Percentiles rank a stretch among this genome's conserved stretches.
Conservation (phyloP, 2,329 filamentous ascomycete genomes). For the Alternaria viburni region DNA sequence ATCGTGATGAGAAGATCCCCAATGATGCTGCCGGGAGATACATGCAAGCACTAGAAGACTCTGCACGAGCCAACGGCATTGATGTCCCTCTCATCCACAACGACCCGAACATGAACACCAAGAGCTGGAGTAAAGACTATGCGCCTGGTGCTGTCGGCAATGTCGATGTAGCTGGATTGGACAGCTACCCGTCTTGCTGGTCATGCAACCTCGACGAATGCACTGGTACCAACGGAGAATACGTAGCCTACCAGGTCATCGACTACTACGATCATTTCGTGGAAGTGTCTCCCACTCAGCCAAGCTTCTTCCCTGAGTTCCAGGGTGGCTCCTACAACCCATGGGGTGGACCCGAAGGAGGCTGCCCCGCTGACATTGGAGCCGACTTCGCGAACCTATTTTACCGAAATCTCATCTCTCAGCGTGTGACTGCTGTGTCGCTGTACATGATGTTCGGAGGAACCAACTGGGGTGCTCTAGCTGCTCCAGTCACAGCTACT, state of each 20-base stretch:
- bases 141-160: constrained; percentile 59
- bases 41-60: constrained; percentile 64
- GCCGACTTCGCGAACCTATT: constrained; percentile 68
- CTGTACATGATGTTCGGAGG: constrained; percentile 71
- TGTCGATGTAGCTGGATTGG: constrained; percentile 60
- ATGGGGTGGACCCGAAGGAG: constrained; percentile 66
- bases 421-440: constrained; percentile 65
- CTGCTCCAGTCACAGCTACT: constrained; percentile 63
- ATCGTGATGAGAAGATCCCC: constrained; percentile 49
- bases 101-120: constrained; percentile 64
- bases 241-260: constrained; percentile 61
- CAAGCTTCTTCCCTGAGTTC: constrained; percentile 65
- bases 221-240: constrained; percentile 64
- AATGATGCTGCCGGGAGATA: constrained; percentile 60
- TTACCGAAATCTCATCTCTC: constrained; percentile 67
- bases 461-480: constrained; percentile 67
- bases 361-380: constrained; percentile 61
- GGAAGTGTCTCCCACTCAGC: constrained; percentile 53
- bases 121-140: constrained; percentile 67
- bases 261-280: constrained; percentile 58
- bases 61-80: constrained; percentile 63
- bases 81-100: constrained; percentile 65
- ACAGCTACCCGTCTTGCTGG: constrained; percentile 65
- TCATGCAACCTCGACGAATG: constrained; percentile 68
- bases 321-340: constrained; percentile 67